Percentiles rank a stretch among this genome's conserved stretches.
Conservation (phyloP, 352 stramenopile genomes). For the Saprolegnia diclina region DNA sequence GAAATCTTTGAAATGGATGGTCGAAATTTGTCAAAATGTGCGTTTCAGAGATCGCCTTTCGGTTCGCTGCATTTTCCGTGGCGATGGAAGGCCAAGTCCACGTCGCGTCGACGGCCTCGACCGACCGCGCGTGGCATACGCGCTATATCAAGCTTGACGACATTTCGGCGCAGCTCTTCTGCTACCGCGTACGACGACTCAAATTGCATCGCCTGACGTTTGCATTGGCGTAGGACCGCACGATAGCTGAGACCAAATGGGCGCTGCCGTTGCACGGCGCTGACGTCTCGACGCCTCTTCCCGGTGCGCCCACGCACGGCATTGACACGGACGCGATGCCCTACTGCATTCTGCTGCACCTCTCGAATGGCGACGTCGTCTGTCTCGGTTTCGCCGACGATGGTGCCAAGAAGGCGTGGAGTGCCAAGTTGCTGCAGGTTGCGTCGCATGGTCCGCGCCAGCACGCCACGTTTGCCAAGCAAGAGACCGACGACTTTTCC, state of each 20-base stretch:
- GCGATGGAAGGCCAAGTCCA: not conserved
- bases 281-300: conserved; percentile 53
- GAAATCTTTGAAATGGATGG: too few relatives aligned
- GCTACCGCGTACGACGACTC: conserved; percentile 31
- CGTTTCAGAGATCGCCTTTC: too few relatives aligned
- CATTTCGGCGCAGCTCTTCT: conserved; percentile 55
- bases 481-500: conserved; percentile 37
- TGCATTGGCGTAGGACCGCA: conserved; percentile 29
- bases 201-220: not conserved
- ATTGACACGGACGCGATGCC: conserved; percentile 44
- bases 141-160: conserved; percentile 59
- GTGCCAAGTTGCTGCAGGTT: conserved; percentile 40
- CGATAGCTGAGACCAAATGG: conserved; percentile 47
- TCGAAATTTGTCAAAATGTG: too few relatives aligned
- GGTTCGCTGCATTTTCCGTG: not conserved
- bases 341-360: conserved; percentile 56
- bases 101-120: not conserved
- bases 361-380: conserved; percentile 34
- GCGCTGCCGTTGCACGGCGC: conserved; percentile 40
- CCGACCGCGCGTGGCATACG: conserved; percentile 35
- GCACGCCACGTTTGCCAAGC: conserved; percentile 36
- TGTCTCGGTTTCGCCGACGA: conserved; percentile 36
- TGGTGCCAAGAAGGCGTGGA: conserved; percentile 50
- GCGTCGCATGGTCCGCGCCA: conserved; percentile 39
- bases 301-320: conserved; percentile 44